Conservation (phyloP, 202 grass and related monocot species). For the Miscanthus sacchariflorus region DNA sequence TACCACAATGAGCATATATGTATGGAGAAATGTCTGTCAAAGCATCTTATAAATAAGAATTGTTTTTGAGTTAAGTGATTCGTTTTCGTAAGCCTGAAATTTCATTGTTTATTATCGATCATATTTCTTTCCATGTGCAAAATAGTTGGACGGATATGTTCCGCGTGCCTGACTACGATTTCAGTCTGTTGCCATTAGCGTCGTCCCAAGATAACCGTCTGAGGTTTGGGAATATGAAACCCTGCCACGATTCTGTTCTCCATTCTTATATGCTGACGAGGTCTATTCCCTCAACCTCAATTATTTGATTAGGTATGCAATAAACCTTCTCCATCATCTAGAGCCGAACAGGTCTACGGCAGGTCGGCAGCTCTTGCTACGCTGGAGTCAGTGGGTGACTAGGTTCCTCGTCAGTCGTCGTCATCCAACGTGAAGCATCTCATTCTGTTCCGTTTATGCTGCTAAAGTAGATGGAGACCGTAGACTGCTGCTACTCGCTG, state of each 20-base stretch:
- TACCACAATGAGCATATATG: conserved; percentile 69
- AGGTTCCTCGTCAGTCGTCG: not conserved
- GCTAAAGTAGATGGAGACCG: not conserved
- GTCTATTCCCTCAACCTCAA: not conserved
- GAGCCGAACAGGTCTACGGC: no score
- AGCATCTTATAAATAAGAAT: conserved; percentile 31
- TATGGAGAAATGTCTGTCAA: conserved; percentile 34
- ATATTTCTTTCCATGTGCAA: no score
- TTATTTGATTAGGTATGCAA: not conserved
- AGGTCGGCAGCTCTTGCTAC: no score
- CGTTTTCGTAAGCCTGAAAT: not conserved
- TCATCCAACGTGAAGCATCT: not conserved
- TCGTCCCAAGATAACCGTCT: no score
- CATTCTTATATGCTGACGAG: not conserved
- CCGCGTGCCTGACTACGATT: no score
- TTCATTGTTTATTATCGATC: not conserved
- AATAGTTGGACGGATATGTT: no score
- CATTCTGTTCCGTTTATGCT: not conserved
- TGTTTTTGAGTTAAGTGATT: not conserved
- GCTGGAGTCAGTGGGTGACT: not conserved
- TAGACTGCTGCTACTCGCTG: not conserved
- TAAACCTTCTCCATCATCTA: no score
- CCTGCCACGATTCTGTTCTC: not conserved
- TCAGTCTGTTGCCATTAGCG: no score
- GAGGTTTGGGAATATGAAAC: no score